A percentile compares a stretch with the other conserved stretches of the same genome.
Conservation (phyloP, 2,329 filamentous ascomycete species). For the Talaromyces verruculosus region DNA sequence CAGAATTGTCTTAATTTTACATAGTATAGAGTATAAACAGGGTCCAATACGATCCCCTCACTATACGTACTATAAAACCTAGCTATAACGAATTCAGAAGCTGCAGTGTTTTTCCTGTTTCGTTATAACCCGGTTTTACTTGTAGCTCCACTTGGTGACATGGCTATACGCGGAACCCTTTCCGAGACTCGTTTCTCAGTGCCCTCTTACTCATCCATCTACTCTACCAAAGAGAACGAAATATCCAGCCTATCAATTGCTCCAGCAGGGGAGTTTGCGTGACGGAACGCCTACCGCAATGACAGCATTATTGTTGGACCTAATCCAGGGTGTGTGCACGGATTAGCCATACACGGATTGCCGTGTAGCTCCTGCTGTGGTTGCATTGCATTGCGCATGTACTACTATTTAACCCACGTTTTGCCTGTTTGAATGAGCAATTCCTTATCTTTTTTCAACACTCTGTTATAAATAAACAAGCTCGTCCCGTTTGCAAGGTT, state of each 20-base stretch:
- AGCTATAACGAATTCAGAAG: too few relatives aligned
- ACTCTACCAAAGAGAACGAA: not conserved
- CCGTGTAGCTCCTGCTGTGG: not conserved
- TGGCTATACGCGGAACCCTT: conserved; percentile 3
- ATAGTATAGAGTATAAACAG: too few relatives aligned
- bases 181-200: not conserved
- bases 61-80: too few relatives aligned
- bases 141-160: not conserved
- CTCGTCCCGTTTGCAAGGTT: not conserved
- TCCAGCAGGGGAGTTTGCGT: not conserved
- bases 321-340: not conserved
- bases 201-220: not conserved
- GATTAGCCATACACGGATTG: not conserved
- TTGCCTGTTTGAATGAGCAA: not conserved
- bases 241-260: not conserved
- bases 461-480: not conserved
- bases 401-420: not conserved
- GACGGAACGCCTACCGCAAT: conserved; percentile 7
- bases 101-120: too few relatives aligned
- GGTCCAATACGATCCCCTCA: not conserved
- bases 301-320: not conserved
- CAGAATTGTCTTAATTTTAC: not conserved
- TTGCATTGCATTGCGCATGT: not conserved
- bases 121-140: too few relatives aligned
- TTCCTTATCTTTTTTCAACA: not conserved